phyloP scores from a whole-genome alignment of 1,284 basidiomycete genomes.

The Phlebopus sp. region DNA sequence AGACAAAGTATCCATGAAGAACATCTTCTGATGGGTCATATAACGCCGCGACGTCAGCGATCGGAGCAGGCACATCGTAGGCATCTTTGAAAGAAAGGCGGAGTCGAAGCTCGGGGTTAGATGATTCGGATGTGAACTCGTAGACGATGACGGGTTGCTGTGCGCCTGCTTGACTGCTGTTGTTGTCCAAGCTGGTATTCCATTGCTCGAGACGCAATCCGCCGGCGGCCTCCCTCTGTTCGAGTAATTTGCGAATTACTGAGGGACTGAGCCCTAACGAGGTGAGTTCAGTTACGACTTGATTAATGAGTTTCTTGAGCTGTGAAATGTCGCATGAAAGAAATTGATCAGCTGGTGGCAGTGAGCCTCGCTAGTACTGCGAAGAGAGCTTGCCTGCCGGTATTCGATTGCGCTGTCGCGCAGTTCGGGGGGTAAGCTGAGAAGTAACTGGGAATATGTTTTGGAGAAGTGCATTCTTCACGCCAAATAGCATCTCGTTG shows the following conservation, averaged over 20 bases:
- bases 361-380: not conserved
- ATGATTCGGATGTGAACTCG: conserved; percentile 48
- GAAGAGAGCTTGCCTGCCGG: conserved; percentile 53
- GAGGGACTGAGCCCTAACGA: conserved; percentile 71
- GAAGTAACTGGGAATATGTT: conserved; percentile 67
- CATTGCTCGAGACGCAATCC: conserved; percentile 25
- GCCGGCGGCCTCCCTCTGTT: conserved; percentile 18
- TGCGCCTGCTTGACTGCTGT: conserved; percentile 2
- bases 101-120: conserved; percentile 54
- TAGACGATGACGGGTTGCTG: conserved; percentile 41
- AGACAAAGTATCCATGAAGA: conserved; percentile 12
- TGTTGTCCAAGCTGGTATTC: conserved; percentile 1
- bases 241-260: conserved; percentile 46
- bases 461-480: conserved; percentile 78
- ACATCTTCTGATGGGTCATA: conserved; percentile 14
- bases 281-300: conserved; percentile 79
- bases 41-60: conserved; percentile 4
- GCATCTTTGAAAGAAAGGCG: conserved; percentile 42
- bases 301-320: conserved; percentile 93
- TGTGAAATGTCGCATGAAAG: conserved; percentile 38
- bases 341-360: not conserved
- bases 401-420: conserved; percentile 84
- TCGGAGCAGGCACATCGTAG: conserved; percentile 8
- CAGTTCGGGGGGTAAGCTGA: conserved; percentile 72
- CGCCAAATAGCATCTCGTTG: not conserved